phyloP scores from a whole-genome alignment of 345 rosid genomes.

The Sonneratia caseolaris region DNA sequence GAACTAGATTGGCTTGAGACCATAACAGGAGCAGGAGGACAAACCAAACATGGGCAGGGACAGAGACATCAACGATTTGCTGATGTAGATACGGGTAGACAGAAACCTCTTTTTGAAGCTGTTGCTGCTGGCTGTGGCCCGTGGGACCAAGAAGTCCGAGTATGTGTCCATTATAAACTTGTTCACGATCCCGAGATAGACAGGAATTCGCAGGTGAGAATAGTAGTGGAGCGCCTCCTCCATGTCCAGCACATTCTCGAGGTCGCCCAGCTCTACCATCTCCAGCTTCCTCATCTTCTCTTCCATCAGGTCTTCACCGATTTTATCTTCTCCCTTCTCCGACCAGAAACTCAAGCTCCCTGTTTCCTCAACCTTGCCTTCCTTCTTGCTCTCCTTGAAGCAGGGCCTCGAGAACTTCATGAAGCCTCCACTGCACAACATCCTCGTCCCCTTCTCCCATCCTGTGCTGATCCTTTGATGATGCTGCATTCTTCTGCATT shows the following conservation, averaged over 20 bases:
- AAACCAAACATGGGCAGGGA: background rate
- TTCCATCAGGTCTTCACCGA: background rate
- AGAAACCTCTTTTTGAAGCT: background rate
- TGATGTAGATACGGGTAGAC: background rate
- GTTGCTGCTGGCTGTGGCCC: background rate
- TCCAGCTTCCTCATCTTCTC: slow-evolving; percentile 10
- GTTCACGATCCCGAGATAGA: slow-evolving; percentile 3
- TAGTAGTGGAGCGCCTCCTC: slow-evolving; percentile 13
- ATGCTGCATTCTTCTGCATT: background rate
- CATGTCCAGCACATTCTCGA: slow-evolving; percentile 9
- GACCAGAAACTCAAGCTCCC: background rate
- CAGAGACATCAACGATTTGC: background rate
- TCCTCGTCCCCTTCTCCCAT: background rate
- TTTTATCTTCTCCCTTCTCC: background rate
- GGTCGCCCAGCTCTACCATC: background rate
- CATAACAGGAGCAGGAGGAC: background rate
- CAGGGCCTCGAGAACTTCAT: background rate
- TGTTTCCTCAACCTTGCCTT: background rate
- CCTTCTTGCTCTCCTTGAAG: background rate
- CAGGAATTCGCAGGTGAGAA: background rate
- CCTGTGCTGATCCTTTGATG: background rate
- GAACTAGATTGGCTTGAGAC: background rate
- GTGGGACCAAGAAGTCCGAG: background rate
- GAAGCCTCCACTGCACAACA: background rate
- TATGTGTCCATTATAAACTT: background rate